These are phyloP conservation scores for Dipteronia sinensis DNA, from an alignment of 345 rosid genomes.

Conservation along the genomic window DNA sequence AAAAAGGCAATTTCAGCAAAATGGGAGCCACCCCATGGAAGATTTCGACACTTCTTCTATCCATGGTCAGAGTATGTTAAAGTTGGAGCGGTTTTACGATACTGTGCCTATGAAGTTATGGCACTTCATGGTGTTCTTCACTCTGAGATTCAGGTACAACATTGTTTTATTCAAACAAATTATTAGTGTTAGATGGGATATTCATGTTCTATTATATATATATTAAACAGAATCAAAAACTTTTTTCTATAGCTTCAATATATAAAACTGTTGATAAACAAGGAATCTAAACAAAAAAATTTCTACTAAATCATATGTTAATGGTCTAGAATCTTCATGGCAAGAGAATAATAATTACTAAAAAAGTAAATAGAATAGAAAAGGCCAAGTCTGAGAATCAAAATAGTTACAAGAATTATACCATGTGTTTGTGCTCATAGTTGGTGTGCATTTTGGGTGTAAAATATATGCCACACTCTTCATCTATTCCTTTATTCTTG, in stretches of 20 bases:
- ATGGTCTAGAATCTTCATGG: conserved; percentile 17
- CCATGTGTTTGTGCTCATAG: conserved; percentile 24
- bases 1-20: conserved; percentile 57
- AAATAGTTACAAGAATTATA: conserved; percentile 14
- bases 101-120: conserved; percentile 74
- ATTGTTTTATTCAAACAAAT: neutral
- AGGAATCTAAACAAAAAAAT: conserved; percentile 16
- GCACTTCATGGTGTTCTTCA: conserved; percentile 73
- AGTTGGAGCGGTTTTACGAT: conserved; percentile 60
- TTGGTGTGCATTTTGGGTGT: conserved; percentile 19
- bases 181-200: conserved; percentile 23
- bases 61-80: conserved; percentile 76
- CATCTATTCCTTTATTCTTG: conserved; percentile 5
- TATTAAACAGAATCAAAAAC: conserved; percentile 28
- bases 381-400: conserved; percentile 7
- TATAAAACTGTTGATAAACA: conserved; percentile 8
- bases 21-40: conserved; percentile 81
- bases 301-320: neutral
- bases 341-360: conserved; percentile 18
- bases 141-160: conserved; percentile 66
- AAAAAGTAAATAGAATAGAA: no score
- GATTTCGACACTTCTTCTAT: conserved; percentile 57
- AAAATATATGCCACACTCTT: neutral
- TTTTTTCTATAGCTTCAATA: conserved; percentile 11
- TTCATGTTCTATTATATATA: conserved; percentile 21